These are phyloP conservation scores for Globisporangium okanoganense DNA, from an alignment of 352 stramenopile genomes.

Conservation along the genomic window DNA sequence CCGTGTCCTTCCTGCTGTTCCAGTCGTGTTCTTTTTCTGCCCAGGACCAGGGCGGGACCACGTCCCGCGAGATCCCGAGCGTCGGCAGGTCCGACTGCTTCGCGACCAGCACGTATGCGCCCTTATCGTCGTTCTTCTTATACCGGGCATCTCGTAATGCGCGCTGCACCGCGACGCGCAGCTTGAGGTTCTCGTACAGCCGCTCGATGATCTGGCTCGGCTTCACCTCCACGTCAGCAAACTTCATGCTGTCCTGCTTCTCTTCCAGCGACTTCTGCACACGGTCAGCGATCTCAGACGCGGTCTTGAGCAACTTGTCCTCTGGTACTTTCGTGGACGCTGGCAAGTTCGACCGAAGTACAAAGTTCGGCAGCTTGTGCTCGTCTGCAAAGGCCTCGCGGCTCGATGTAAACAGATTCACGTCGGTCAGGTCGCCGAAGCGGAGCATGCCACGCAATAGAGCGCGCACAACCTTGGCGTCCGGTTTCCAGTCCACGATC, in stretches of 20 bases:
- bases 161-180: conserved; percentile 77
- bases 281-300: conserved; percentile 57
- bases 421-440: conserved; percentile 77
- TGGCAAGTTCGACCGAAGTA: conserved; percentile 59
- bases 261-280: conserved; percentile 51
- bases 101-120: conserved; percentile 68
- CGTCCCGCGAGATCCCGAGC: conserved; percentile 60
- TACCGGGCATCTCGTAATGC: conserved; percentile 49
- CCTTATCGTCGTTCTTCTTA: conserved; percentile 37
- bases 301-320: conserved; percentile 51
- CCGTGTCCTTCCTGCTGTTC: conserved; percentile 72
- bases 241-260: conserved; percentile 75
- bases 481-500: conserved; percentile 36
- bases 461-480: conserved; percentile 67
- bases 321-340: conserved; percentile 49
- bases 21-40: conserved; percentile 84
- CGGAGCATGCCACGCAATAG: conserved; percentile 67
- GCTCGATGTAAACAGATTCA: conserved; percentile 40
- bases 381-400: conserved; percentile 68
- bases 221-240: conserved; percentile 69
- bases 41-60: conserved; percentile 57
- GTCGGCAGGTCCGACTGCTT: conserved; percentile 65
- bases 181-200: conserved; percentile 84
- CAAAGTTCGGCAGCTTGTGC: conserved; percentile 72
- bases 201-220: conserved; percentile 74